A percentile compares a stretch with the other conserved stretches of the same genome.
Evolutionary conservation across 495 filamentous ascomycete genomes (phyloP).

Genomic region (Beverwykella pulmonaria): DNA sequence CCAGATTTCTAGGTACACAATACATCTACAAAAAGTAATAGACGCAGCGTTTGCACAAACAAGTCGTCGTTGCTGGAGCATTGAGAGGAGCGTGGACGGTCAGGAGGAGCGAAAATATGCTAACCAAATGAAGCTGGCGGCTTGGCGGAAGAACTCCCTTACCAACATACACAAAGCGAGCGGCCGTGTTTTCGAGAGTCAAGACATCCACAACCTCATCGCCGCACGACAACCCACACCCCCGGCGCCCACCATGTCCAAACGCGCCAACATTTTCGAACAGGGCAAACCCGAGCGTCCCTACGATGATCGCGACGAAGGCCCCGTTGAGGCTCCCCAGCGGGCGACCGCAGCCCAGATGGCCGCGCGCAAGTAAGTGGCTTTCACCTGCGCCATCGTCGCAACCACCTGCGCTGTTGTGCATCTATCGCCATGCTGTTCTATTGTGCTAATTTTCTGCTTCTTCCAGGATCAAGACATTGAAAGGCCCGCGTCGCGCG

Average conservation of each 20-base stretch:
- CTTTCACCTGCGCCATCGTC: neutral
- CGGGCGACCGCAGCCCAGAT: constrained; percentile 31
- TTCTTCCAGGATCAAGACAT: neutral
- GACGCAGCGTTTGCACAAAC: too few species aligned
- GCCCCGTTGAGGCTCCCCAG: neutral
- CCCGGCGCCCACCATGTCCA: constrained; percentile 17
- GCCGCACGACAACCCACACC: neutral
- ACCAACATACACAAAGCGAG: too few species aligned
- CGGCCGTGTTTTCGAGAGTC: neutral
- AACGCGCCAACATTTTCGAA: constrained; percentile 17
- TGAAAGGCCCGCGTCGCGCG: neutral
- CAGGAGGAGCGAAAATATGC: neutral
- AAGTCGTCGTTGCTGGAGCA: too few species aligned
- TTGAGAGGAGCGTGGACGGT: too few species aligned
- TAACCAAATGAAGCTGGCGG: neutral
- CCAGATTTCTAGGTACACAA: too few species aligned
- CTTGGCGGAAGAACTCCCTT: neutral
- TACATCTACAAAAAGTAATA: too few species aligned
- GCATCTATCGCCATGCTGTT: neutral
- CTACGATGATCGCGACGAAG: constrained; percentile 1
- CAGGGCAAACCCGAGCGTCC: constrained; percentile 9
- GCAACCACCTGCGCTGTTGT: neutral
- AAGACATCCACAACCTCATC: neutral
- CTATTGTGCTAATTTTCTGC: neutral
- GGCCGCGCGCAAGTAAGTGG: constrained; percentile 21